phyloP scores from a whole-genome alignment of 129 eudicot species.

The Tanacetum coccineum region DNA sequence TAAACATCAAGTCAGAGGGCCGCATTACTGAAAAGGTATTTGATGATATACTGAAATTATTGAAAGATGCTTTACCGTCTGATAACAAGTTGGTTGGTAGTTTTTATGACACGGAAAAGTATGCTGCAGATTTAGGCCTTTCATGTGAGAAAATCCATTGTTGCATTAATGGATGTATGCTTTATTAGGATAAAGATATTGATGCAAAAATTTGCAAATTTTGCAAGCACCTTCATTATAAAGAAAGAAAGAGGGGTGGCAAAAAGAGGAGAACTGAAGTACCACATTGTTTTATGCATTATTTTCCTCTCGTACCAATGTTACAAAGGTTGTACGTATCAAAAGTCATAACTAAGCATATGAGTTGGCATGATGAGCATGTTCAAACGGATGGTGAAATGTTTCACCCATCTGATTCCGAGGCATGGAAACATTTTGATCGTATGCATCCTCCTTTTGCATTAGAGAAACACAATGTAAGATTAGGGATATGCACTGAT shows the following conservation, averaged over 20 bases:
- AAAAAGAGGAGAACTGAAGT: not conserved
- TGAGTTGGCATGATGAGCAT: not conserved
- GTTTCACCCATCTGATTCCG: not conserved
- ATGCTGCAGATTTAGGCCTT: not conserved
- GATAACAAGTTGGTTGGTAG: not conserved
- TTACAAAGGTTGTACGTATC: not conserved
- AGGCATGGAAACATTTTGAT: not conserved
- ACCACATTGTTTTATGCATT: not conserved
- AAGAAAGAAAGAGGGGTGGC: not conserved
- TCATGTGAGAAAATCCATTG: not conserved
- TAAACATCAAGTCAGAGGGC: not conserved
- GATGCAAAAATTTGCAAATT: not conserved
- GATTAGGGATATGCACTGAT: not conserved
- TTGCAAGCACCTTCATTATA: not conserved
- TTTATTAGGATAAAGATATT: not conserved
- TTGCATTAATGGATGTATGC: not conserved
- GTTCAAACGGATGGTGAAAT: not conserved
- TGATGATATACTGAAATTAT: not conserved
- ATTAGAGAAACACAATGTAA: not conserved
- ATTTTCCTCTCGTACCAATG: not conserved
- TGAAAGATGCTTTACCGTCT: not conserved
- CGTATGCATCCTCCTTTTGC: not conserved
- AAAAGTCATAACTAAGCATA: not conserved
- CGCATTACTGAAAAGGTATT: not conserved
- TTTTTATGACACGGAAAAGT: slow-evolving; percentile 3